phyloP scores from a whole-genome alignment of 2,329 filamentous ascomycete species.

The Pseudocercospora musae region DNA sequence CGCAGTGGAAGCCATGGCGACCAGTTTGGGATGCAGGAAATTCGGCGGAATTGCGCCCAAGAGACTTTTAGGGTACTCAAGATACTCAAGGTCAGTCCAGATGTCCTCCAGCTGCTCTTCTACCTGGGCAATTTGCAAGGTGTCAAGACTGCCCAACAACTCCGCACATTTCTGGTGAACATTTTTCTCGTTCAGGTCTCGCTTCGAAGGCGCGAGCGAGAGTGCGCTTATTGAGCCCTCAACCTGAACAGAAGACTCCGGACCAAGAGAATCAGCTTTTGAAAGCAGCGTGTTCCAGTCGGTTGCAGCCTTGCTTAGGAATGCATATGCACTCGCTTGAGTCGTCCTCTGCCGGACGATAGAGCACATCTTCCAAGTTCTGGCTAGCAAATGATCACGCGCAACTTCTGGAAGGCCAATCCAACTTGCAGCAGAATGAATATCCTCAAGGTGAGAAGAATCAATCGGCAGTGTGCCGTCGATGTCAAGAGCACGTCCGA shows the following conservation, averaged over 20 bases:
- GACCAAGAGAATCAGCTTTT: background rate
- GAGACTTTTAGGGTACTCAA: slow-evolving; percentile 45
- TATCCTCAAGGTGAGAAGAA: slow-evolving; percentile 18
- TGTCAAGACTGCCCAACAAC: slow-evolving; percentile 7
- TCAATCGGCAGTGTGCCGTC: slow-evolving; percentile 19
- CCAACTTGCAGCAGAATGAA: slow-evolving; percentile 32
- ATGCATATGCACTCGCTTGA: background rate
- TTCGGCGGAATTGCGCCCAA: slow-evolving; percentile 38
- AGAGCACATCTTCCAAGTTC: slow-evolving; percentile 27
- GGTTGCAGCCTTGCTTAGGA: slow-evolving; percentile 3
- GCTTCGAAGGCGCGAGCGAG: slow-evolving; percentile 22
- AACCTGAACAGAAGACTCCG: slow-evolving; percentile 13
- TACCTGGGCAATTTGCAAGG: background rate
- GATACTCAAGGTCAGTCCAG: slow-evolving; percentile 49
- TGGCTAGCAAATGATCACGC: slow-evolving; percentile 38
- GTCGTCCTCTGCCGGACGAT: slow-evolving; percentile 1
- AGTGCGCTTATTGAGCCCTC: slow-evolving; percentile 22
- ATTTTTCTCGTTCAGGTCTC: slow-evolving; percentile 27
- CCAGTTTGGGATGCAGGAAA: slow-evolving; percentile 36
- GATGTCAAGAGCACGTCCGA: slow-evolving; percentile 36
- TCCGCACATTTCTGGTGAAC: slow-evolving; percentile 24
- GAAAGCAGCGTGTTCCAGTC: slow-evolving; percentile 12
- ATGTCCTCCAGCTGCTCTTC: slow-evolving; percentile 33
- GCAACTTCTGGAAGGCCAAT: slow-evolving; percentile 44
- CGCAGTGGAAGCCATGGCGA: slow-evolving; percentile 26